Conservation (phyloP, 192 early-diverging fungal species). For the Podila epicladia region DNA sequence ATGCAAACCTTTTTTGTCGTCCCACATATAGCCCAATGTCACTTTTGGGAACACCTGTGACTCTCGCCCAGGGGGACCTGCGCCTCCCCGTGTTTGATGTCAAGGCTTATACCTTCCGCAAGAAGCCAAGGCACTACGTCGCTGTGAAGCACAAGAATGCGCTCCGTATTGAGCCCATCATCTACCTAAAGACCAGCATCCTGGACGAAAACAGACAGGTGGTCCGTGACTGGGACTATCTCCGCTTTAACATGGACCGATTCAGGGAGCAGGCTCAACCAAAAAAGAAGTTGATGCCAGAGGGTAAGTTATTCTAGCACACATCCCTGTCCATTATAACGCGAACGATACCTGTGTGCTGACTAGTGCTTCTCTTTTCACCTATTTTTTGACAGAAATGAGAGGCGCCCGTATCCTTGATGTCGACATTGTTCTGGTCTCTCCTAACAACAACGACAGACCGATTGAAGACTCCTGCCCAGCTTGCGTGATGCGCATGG, state of each 20-base stretch:
- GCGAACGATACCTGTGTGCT: background rate
- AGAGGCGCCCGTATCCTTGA: conserved; percentile 44
- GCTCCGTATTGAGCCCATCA: conserved; percentile 44
- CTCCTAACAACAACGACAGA: conserved; percentile 39
- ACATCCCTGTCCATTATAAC: background rate
- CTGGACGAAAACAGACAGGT: conserved; percentile 38
- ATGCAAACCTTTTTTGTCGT: background rate
- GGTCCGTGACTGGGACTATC: conserved; percentile 43
- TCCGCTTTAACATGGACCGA: conserved; percentile 32
- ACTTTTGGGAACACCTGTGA: conserved; percentile 19
- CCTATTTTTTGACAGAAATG: conserved; percentile 18
- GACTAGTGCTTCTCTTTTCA: too few species aligned
- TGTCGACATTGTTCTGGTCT: conserved; percentile 45
- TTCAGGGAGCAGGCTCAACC: conserved; percentile 47
- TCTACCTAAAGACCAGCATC: conserved; percentile 45
- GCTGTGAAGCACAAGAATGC: conserved; percentile 51
- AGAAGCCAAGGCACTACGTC: conserved; percentile 45
- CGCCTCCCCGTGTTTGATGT: conserved; percentile 39
- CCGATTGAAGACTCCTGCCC: conserved; percentile 50
- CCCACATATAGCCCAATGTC: conserved; percentile 8
- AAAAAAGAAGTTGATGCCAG: conserved; percentile 43
- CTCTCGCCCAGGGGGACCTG: conserved; percentile 6
- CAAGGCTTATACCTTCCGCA: conserved; percentile 49
- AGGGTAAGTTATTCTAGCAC: conserved; percentile 19
- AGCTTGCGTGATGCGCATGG: conserved; percentile 51